Evolutionary conservation across 2,329 filamentous ascomycete species (phyloP), one percentile per base, ranked within the genome.

Genomic region (Colletotrichum gigasporum): DNA sequence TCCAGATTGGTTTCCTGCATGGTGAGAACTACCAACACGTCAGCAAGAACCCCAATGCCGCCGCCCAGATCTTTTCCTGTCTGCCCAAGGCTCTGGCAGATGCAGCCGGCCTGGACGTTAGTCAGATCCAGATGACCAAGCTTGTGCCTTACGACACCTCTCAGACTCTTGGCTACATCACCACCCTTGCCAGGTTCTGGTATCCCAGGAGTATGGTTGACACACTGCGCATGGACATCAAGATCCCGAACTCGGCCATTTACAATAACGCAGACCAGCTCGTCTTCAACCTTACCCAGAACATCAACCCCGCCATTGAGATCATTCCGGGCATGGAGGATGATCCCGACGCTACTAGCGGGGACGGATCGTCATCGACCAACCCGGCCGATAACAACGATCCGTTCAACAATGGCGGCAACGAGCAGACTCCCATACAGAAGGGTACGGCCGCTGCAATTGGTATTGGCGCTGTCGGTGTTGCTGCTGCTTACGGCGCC

Each of bases 21-120:
- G 86, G 87, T 1, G 85, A 97, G 70, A 95, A 96, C 80, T 99
- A 96, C 76, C 80, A 86, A 8, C 97, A 96, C 73, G 91, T 98
- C 26, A 89, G 91, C 10, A 82, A 81, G 20, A 88, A 91, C 67
- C 83, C 88, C 12, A 84, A 90, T 68, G 91, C 94, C 16, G 91
- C 93, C 5, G 88, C 88, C 37, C 95, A 98, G 78, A 92, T 99
- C 72, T 97, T 97, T 81, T 80, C 87, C 55, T 91, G 87, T 68
- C 82, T 97, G 4, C 94, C 94, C 0, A 71, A 82, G 54, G 93
- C 92, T 68, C 83, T 97, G 51, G 81, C 86, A 2, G 86, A 90
- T 68, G 91, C 87, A 42, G 77, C 76, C 50, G 89, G 87, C 45
- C 80, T 97, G 45, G 71, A 77, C 2, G 67, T 78, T 11, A 72